phyloP scores from a whole-genome alignment of 495 filamentous ascomycete species.

The Tuber umbilicatum region DNA sequence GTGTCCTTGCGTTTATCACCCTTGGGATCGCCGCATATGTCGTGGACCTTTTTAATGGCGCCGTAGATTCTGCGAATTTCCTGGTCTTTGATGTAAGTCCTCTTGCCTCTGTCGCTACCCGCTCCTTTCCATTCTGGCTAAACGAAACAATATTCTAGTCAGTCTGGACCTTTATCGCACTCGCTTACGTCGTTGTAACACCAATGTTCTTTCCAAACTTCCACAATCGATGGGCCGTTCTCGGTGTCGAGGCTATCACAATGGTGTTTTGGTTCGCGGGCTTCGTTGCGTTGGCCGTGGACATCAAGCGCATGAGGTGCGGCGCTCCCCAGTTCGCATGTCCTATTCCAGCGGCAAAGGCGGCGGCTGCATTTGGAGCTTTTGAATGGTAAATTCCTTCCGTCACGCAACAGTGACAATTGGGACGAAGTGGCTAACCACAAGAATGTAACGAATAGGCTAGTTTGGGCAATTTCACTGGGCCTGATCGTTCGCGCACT shows the following conservation, averaged over 20 bases:
- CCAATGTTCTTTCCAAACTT: conserved; percentile 40
- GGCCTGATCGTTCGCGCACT: conserved; percentile 37
- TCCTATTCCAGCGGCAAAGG: conserved; percentile 26
- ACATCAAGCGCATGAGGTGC: conserved; percentile 15
- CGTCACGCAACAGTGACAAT: not conserved
- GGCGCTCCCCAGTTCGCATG: conserved; percentile 8
- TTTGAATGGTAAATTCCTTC: conserved; percentile 35
- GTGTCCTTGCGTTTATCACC: conserved; percentile 36
- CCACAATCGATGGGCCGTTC: conserved; percentile 41
- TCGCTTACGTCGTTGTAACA: conserved; percentile 39
- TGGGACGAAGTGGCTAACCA: not conserved
- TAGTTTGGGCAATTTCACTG: conserved; percentile 36
- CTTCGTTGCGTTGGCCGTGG: conserved; percentile 37
- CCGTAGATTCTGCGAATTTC: conserved; percentile 30
- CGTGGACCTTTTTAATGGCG: conserved; percentile 18
- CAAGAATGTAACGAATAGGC: conserved; percentile 12
- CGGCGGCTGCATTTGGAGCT: conserved; percentile 36
- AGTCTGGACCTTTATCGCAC: conserved; percentile 38
- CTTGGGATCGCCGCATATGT: conserved; percentile 38
- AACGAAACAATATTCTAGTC: conserved; percentile 23
- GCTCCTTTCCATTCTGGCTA: conserved; percentile 14
- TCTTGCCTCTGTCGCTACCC: conserved; percentile 3
- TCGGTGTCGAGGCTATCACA: conserved; percentile 38
- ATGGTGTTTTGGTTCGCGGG: conserved; percentile 43
- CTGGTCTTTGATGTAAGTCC: conserved; percentile 36